Evolutionary conservation across 768 basidiomycete species (phyloP).

Genomic region (Leucosporidium scottii): DNA sequence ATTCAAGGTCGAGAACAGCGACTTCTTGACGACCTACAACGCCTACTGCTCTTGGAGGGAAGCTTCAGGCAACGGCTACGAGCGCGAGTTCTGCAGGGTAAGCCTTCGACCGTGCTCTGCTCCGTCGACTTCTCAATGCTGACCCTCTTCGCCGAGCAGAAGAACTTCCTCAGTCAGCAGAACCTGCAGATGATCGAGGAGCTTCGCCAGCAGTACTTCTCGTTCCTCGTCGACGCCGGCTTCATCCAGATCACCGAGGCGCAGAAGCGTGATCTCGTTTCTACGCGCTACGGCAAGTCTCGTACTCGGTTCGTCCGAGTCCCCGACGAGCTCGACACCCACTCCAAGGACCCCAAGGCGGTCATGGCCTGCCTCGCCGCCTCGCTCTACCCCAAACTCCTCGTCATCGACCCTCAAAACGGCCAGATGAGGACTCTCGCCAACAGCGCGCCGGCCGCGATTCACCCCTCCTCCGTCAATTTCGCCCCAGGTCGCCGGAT

Average conservation of each 20-base stretch:
- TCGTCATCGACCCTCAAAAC: constrained; percentile 57
- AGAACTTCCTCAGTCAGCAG: constrained; percentile 43
- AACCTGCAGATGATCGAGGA: constrained; percentile 96
- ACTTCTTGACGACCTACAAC: constrained; percentile 87
- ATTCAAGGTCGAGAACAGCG: constrained; percentile 80
- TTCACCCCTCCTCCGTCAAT: constrained; percentile 91
- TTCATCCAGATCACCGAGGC: constrained; percentile 65
- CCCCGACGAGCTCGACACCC: constrained; percentile 62
- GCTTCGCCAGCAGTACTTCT: constrained; percentile 79
- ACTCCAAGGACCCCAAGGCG: constrained; percentile 58
- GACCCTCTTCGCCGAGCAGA: constrained; percentile 5
- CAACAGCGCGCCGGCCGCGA: constrained; percentile 68
- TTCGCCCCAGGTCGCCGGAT: constrained; percentile 54
- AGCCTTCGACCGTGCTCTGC: constrained; percentile 58
- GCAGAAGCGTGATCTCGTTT: constrained; percentile 64
- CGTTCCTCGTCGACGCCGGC: constrained; percentile 80
- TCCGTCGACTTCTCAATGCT: no score
- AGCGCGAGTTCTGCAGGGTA: constrained; percentile 67
- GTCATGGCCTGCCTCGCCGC: constrained; percentile 75
- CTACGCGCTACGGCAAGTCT: constrained; percentile 56
- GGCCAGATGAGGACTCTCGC: constrained; percentile 68
- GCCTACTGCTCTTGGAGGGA: constrained; percentile 82
- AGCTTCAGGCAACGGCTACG: constrained; percentile 58
- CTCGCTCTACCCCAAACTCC: constrained; percentile 84
- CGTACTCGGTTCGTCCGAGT: constrained; percentile 68